Base-by-base conservation (phyloP, 2,329 filamentous ascomycete genomes). In the Aspergillus terreus region DNA sequence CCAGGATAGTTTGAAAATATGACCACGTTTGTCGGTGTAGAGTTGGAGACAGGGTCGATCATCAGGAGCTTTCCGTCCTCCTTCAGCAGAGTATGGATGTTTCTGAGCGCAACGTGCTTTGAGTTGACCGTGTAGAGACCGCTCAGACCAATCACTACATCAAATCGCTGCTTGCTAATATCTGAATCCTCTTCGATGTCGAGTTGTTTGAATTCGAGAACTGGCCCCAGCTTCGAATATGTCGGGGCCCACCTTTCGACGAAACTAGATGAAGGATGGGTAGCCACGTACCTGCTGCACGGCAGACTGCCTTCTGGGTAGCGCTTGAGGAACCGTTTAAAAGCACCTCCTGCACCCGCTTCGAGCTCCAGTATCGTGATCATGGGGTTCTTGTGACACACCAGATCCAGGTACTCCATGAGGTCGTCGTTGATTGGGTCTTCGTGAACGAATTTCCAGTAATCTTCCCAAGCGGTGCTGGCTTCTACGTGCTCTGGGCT, bases 331-430 rank as follows among this genome's bases (percentile, higher is more conserved):
- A 61, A 51, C 14, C 42, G 27, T 3, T 36, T 43, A 4, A 57
- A 54, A 14, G 54, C 36, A 6, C 50, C 45, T 1, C 58, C 59
- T 17, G 50, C 49, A n/a, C 58, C 51, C 15, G 56, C 54, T 14
- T 57, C 55, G 17, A 65, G 35, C 27, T 65, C 60, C 4, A 66
- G 51, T 7, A 65, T 58, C 10, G 61, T 61, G 1, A 60, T 51
- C 12, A 53, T 55, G 14, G 63, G 63, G 19, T 63, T 55, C 9
- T 58, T 59, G 27, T 63, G 49, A 15, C 57, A 46, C n/a, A 65
- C 17, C 5, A 62, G 11, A 2, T 46, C 40, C 3, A 64, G 15
- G 17, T 63, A 63, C 6, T 33, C 44, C 14, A 46, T 23, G 4
- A 53, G 49, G n/a, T 44, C 38, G 2, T 46, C 45, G 21, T 60